Evolutionary conservation across 805 yeast species (phyloP), one percentile per base, ranked within the genome.

Genomic region (Sungouiozyma ichnusensis): DNA sequence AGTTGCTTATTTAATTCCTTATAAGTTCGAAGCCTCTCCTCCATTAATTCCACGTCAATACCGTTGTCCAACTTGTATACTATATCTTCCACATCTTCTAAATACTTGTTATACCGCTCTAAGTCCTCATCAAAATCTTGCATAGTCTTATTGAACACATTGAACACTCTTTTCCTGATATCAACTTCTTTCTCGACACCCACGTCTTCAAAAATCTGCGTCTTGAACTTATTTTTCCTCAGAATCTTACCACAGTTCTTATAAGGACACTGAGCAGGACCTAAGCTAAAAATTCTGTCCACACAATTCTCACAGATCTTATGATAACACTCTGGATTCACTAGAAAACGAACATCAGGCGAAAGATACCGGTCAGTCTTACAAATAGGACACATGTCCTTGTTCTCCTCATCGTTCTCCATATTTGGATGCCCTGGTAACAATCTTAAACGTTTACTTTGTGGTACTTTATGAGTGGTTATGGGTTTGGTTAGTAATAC

Each of bases 261-360:
- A 60, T 88, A 90, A 1, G 98, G 98, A 60, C 99, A 92, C 16
- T 88, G 92, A 0, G 96, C 92, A 0, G 98, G 98, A 3, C 99
- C 99, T 39, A 83, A 67, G 5, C 95, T 77, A 58, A 85, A 92
- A 41, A 92, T 88, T 49, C 98, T 74, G 62, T 92, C 97, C 35
- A 90, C 97, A 65, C 98, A 92, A 1, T 94, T 79, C 52, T 83
- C 97, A 66, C 99, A 92, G 62, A 92, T 90, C 69, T 86, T 90
- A 60, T 92, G 99, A 59, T 92, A 92, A 65, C 99, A 92, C 62
- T 92, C 98, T 0, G 97, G 95, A 54, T 92, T 92, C 49, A 92
- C 87, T 42, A 90, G 74, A 58, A 92, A 90, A 50, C 74, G 78
- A 81, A 92, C 83, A 52, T 88, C 86, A 19, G 97, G 97, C 36